Evolutionary conservation across 345 rosid genomes (phyloP).

Genomic region (Pseudoturritis turrita): DNA sequence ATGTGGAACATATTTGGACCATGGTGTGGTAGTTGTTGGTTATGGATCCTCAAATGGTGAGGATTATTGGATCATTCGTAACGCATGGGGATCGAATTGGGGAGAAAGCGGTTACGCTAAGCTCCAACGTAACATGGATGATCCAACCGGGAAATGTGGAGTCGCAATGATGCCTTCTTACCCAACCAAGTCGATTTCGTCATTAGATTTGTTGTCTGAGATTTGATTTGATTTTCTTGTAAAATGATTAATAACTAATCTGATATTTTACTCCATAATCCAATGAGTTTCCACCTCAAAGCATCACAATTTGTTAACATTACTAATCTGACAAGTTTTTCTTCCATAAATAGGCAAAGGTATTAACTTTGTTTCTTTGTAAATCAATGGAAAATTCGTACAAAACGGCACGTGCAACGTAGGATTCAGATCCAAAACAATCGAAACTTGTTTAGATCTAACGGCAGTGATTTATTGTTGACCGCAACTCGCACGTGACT

Average conservation of each 20-base stretch:
- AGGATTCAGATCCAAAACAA: conserved; percentile 14
- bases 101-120: conserved; percentile 14
- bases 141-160: neutral
- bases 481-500: conserved; percentile 28
- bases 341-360: neutral
- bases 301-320: neutral
- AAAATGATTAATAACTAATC: neutral
- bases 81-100: conserved; percentile 16
- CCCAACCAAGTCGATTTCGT: neutral
- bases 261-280: neutral
- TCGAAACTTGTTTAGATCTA: conserved; percentile 2
- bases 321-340: neutral
- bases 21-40: conserved; percentile 15
- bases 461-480: conserved; percentile 18
- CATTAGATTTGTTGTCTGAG: neutral
- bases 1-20: neutral
- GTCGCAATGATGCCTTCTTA: conserved; percentile 7
- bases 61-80: conserved; percentile 19
- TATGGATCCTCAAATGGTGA: conserved; percentile 2
- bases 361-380: neutral
- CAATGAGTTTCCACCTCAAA: neutral
- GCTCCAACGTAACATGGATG: conserved; percentile 9
- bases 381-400: neutral
- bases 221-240: neutral
- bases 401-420: conserved; percentile 13